These are phyloP conservation scores for Pneumocystis sp. DNA, from an alignment of 1,139 yeast genomes.

Conservation along the genomic window DNA sequence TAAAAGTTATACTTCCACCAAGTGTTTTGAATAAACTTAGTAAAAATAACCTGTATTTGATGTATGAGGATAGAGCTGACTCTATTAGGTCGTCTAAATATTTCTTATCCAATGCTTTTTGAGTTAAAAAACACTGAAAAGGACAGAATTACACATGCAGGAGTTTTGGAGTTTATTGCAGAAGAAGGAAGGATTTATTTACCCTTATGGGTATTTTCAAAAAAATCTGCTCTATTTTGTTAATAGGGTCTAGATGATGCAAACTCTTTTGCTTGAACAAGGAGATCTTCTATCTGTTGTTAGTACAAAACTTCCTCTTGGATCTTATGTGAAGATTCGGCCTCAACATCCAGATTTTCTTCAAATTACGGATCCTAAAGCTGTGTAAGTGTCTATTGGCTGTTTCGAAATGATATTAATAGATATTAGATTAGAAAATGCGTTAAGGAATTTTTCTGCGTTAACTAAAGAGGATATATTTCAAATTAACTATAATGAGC, in stretches of 20 bases:
- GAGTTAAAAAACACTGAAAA: conserved; percentile 40
- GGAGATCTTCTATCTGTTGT: conserved; percentile 63
- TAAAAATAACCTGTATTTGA: conserved; percentile 26
- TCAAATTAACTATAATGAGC: conserved; percentile 71
- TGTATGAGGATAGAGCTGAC: neutral
- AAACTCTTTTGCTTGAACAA: conserved; percentile 52
- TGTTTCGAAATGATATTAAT: neutral
- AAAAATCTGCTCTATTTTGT: neutral
- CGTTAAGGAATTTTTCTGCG: conserved; percentile 75
- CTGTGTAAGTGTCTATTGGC: conserved; percentile 34
- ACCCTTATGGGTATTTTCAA: conserved; percentile 57
- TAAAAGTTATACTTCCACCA: conserved; percentile 67
- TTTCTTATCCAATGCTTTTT: conserved; percentile 91
- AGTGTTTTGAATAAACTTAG: conserved; percentile 81
- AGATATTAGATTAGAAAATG: conserved; percentile 48
- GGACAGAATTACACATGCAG: conserved; percentile 54
- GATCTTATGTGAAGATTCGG: conserved; percentile 79
- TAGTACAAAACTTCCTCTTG: conserved; percentile 68
- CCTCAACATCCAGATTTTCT: conserved; percentile 90
- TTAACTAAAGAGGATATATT: conserved; percentile 73
- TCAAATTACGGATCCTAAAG: conserved; percentile 90
- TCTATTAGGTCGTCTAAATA: conserved; percentile 36
- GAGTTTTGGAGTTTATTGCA: conserved; percentile 90
- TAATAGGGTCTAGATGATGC: conserved; percentile 42
- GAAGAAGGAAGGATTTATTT: conserved; percentile 92